These are phyloP conservation scores for Backusella sp. DNA, from an alignment of 192 early-diverging fungal genomes.

Conservation along the genomic window DNA sequence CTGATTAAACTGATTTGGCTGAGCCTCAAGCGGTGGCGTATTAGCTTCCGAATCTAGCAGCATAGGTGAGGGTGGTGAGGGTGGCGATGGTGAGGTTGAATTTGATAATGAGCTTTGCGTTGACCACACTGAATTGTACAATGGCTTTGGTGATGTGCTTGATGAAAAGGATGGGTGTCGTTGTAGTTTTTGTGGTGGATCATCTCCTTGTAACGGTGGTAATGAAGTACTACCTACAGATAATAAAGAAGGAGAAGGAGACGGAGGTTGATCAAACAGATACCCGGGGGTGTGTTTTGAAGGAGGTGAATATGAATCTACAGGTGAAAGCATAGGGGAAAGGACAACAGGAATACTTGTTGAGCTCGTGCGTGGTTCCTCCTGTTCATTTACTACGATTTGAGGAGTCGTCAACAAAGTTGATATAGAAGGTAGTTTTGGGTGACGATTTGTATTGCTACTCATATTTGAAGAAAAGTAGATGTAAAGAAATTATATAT, in stretches of 20 bases:
- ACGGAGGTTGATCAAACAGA: neutral
- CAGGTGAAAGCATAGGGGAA: conserved; percentile 20
- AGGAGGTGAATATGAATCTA: conserved; percentile 2
- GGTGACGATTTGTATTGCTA: neutral
- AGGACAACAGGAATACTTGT: neutral
- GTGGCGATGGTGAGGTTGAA: conserved; percentile 4
- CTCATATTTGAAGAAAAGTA: conserved; percentile 10
- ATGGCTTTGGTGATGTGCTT: conserved; percentile 1
- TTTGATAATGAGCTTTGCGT: neutral
- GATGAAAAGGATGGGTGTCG: conserved; percentile 13
- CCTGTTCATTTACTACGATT: neutral
- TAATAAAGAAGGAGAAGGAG: conserved; percentile 2
- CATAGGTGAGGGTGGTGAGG: conserved; percentile 2
- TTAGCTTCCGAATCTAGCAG: neutral
- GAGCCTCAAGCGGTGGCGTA: neutral
- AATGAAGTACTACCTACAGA: neutral
- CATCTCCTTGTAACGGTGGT: conserved; percentile 30
- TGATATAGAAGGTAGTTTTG: conserved; percentile 11
- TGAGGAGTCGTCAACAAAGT: conserved; percentile 7
- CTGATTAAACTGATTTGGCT: neutral
- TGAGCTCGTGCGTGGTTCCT: neutral
- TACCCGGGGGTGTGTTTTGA: neutral
- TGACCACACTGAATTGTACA: conserved; percentile 11
- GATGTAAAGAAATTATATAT: neutral
- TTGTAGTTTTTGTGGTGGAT: conserved; percentile 23